Percentiles rank a stretch among this genome's conserved stretches.
phyloP scores from a whole-genome alignment of 441 rosid genomes.

The Gossypium lobatum region DNA sequence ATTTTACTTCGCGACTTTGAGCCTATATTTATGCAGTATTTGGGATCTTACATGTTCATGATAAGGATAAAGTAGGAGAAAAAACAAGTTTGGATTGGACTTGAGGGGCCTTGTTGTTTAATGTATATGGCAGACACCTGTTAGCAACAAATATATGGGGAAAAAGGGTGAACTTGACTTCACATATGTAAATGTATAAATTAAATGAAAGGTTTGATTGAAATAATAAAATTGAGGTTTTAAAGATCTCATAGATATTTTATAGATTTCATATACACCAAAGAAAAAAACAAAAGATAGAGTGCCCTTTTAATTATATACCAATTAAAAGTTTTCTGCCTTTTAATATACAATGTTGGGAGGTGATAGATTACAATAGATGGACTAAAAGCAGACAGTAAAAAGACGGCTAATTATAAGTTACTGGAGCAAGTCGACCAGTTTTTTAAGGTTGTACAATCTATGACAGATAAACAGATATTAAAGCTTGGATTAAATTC shows the following conservation, averaged over 20 bases:
- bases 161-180: neutral
- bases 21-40: neutral
- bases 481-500: neutral
- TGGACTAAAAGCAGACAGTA: too few species aligned
- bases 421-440: too few species aligned
- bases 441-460: neutral
- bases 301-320: neutral
- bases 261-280: neutral
- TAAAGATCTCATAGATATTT: too few species aligned
- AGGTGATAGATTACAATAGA: too few species aligned
- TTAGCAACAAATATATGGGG: neutral
- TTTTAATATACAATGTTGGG: neutral
- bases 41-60: neutral
- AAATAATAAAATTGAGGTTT: too few species aligned
- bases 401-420: too few species aligned
- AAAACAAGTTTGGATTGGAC: neutral
- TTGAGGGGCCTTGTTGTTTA: slow-evolving; percentile 10
- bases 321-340: too few species aligned
- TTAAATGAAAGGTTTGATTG: too few species aligned
- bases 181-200: neutral
- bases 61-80: too few species aligned
- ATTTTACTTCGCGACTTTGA: too few species aligned
- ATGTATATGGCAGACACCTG: neutral
- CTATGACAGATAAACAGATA: neutral
- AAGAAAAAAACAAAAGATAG: neutral